Evolutionary conservation across 805 yeast genomes (phyloP).

Genomic region (Candida krabiensis): DNA sequence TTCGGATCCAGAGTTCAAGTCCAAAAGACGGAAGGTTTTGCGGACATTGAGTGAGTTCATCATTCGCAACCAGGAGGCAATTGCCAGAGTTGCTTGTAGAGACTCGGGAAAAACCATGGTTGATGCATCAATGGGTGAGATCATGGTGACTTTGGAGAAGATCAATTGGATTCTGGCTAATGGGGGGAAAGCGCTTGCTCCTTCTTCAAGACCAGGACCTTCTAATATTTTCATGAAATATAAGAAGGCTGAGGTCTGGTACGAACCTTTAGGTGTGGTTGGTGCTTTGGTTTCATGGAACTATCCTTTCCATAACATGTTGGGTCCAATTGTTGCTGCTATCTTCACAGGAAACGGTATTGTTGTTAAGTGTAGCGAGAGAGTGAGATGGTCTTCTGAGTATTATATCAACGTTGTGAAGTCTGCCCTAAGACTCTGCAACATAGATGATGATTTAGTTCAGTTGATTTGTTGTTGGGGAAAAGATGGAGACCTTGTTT

Average conservation of each 20-base stretch:
- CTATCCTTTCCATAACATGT: conserved; percentile 90
- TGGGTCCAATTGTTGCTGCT: conserved; percentile 91
- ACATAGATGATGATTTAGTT: conserved; percentile 76
- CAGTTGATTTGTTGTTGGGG: conserved; percentile 83
- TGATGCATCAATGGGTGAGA: conserved; percentile 96
- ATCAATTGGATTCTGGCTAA: conserved; percentile 84
- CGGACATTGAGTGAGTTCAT: conserved; percentile 71
- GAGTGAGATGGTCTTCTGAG: conserved; percentile 91
- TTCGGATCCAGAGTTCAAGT: conserved; percentile 49
- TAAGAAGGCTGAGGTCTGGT: conserved; percentile 90
- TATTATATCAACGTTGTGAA: conserved; percentile 73
- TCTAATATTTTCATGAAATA: conserved; percentile 81
- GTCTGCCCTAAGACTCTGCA: conserved; percentile 70
- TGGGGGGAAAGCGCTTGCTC: conserved; percentile 71
- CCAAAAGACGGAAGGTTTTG: conserved; percentile 68
- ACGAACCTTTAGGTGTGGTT: conserved; percentile 89
- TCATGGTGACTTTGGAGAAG: conserved; percentile 92
- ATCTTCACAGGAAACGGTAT: conserved; percentile 90
- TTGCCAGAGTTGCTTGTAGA: conserved; percentile 91
- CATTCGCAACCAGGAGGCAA: conserved; percentile 75
- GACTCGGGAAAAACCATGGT: conserved; percentile 96
- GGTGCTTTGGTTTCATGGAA: conserved; percentile 96
- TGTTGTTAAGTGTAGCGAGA: conserved; percentile 91
- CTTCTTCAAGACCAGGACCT: conserved; percentile 84
- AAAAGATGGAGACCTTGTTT: conserved; percentile 85